Base-by-base conservation (phyloP, 208 protist species). In the Willaertia magna region DNA sequence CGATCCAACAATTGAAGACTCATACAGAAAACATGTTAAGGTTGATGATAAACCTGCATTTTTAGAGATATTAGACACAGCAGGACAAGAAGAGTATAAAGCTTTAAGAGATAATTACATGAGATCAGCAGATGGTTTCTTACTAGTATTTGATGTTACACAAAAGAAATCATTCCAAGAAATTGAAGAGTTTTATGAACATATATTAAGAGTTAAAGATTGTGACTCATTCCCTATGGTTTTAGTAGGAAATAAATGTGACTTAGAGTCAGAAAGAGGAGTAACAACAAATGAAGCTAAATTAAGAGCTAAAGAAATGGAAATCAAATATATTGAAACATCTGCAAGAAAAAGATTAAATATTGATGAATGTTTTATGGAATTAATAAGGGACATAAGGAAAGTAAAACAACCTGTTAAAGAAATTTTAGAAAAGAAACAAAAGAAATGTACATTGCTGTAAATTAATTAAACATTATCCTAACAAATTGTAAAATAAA, bases 1-100 rank as follows among this genome's bases (percentile, higher is more conserved):
- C 86, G 90, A 93, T 84, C 89, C 93, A 67, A 96, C 93, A 39
- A 93, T 96, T 83, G 94, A 93, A 81, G 93, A 94, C 78, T 87
- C 91, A 11, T 95, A 95, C 85, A 88, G 88, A 34, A 93, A 92
- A 44, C 76, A 90, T 39, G 86, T 92, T 3, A 82, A 59, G 26
- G 88, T 96, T 46, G 90, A 95, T 89, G 88, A 89, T 20, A 52
- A 90, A 16, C 46, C 74, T 26, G 88, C 87, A 18, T 79, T 90
- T n/a, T 44, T 76, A 34, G 92, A 96, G 42, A 93, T 96, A 78
- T 30, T 95, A 12, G 93, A 96, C 88, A 96, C 93, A 20, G 93
- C 93, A 1, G 93, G 93, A 22, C 87, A 93, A 82, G 90, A 93
- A 74, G 90, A 94, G 30, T 94, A 90, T 78, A 81, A 59, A 16